Percentiles rank a stretch among this genome's conserved stretches.
Evolutionary conservation across 768 basidiomycete genomes (phyloP).

Genomic region (Rhizopogon vesiculosus): DNA sequence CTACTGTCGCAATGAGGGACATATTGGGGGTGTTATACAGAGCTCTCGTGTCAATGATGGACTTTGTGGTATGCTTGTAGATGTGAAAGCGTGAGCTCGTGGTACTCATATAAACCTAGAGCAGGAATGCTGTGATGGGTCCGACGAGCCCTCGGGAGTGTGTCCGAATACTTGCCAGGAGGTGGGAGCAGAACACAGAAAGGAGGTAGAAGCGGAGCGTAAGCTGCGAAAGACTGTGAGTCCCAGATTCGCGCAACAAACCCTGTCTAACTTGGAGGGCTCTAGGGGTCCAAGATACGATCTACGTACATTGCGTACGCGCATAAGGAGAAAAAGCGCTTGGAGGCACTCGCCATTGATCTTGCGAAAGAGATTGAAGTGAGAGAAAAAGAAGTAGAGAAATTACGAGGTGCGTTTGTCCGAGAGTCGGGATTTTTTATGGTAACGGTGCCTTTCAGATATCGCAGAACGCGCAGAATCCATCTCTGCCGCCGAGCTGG

Average conservation of each 20-base stretch:
- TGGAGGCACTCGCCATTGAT: constrained; percentile 60
- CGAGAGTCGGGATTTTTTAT: not conserved
- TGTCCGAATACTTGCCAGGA: constrained; percentile 78
- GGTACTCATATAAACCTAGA: constrained; percentile 44
- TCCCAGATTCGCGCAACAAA: not conserved
- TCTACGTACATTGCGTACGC: constrained; percentile 84
- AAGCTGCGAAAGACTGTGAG: constrained; percentile 76
- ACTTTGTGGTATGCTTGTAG: constrained; percentile 68
- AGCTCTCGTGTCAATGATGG: constrained; percentile 89
- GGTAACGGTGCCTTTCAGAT: constrained; percentile 37
- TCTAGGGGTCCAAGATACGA: constrained; percentile 87
- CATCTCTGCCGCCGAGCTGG: constrained; percentile 72
- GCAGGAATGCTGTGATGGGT: constrained; percentile 91
- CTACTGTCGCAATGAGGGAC: constrained; percentile 85
- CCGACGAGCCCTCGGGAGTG: constrained; percentile 80
- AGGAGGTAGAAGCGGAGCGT: constrained; percentile 63
- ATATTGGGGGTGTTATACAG: constrained; percentile 75
- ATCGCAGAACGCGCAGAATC: constrained; percentile 76
- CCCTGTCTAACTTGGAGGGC: not conserved
- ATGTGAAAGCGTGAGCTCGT: not conserved
- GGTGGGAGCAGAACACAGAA: constrained; percentile 66
- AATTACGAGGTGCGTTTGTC: constrained; percentile 53
- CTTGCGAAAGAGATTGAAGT: constrained; percentile 53
- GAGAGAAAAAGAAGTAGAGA: constrained; percentile 68
- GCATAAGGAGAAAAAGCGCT: constrained; percentile 80